phyloP scores from a whole-genome alignment of 1,139 yeast genomes.

The Geotrichum restrictum region DNA sequence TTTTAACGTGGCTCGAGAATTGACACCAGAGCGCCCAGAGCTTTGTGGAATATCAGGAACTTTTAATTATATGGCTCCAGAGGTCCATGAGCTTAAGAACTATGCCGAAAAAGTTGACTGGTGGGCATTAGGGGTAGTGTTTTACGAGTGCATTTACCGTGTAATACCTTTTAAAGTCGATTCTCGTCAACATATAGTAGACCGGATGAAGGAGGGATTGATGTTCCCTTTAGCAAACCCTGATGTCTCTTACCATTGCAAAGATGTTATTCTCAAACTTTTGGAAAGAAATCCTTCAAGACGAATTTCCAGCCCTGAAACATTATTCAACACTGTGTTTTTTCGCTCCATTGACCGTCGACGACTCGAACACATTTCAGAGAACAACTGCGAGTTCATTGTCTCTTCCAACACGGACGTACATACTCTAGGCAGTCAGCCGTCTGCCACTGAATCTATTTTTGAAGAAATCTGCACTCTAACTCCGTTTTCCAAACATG shows the following conservation, averaged over 20 bases:
- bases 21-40: slow-evolving; percentile 32
- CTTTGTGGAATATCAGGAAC: slow-evolving; percentile 72
- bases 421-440: background rate
- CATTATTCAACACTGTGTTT: slow-evolving; percentile 26
- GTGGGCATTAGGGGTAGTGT: slow-evolving; percentile 89
- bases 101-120: slow-evolving; percentile 79
- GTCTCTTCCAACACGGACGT: background rate
- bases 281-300: slow-evolving; percentile 25
- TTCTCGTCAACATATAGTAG: slow-evolving; percentile 14
- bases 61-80: slow-evolving; percentile 89
- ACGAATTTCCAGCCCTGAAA: slow-evolving; percentile 23
- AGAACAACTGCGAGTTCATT: background rate
- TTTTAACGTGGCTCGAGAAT: slow-evolving; percentile 50
- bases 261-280: slow-evolving; percentile 28
- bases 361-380: slow-evolving; percentile 17
- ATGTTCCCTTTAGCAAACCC: slow-evolving; percentile 25
- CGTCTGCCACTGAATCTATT: background rate
- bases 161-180: slow-evolving; percentile 77
- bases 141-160: slow-evolving; percentile 76
- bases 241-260: slow-evolving; percentile 27
- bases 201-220: slow-evolving; percentile 10
- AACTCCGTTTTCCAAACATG: background rate
- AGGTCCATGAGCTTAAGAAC: slow-evolving; percentile 60
- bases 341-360: slow-evolving; percentile 24
- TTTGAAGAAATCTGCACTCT: background rate